Conservation (phyloP, 345 rosid species). For the Carallia pectinifolia region DNA sequence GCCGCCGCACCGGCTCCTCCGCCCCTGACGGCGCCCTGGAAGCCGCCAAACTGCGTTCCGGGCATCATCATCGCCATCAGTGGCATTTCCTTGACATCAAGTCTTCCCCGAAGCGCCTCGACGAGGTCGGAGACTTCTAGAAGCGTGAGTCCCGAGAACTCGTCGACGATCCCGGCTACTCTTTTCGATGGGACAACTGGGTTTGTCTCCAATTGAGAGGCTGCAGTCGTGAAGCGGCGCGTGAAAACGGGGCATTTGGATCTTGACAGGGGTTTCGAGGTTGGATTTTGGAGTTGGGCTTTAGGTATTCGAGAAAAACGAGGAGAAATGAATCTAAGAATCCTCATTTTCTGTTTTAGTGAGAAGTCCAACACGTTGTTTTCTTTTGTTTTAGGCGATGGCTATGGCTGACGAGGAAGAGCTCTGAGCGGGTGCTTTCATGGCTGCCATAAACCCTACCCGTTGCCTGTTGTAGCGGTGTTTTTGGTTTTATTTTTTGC, state of each 20-base stretch:
- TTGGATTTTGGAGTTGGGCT: conserved; percentile 10
- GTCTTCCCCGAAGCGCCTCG: conserved; percentile 60
- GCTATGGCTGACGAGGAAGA: not conserved
- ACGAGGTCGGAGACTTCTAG: conserved; percentile 71
- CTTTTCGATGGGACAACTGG: conserved; percentile 35
- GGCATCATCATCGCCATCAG: conserved; percentile 92
- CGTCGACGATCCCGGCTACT: conserved; percentile 58
- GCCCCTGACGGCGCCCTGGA: conserved; percentile 25
- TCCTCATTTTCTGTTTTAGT: conserved; percentile 34
- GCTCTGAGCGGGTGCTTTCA: not conserved
- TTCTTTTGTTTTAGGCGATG: not conserved
- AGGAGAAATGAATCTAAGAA: conserved; percentile 43
- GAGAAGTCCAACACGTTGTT: not conserved
- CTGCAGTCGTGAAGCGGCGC: conserved; percentile 16
- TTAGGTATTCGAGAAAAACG: conserved; percentile 32
- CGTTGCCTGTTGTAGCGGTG: too few species aligned
- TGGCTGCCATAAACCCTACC: not conserved
- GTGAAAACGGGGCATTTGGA: not conserved
- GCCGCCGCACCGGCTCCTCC: conserved; percentile 38
- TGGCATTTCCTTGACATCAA: conserved; percentile 67
- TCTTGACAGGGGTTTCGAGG: not conserved
- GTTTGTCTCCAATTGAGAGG: not conserved
- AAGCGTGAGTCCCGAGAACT: conserved; percentile 65
- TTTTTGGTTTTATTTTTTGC: too few species aligned
- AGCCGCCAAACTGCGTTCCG: conserved; percentile 61